Base-by-base conservation (phyloP, 164 flowering plant species). In the Magnolia officinalis region DNA sequence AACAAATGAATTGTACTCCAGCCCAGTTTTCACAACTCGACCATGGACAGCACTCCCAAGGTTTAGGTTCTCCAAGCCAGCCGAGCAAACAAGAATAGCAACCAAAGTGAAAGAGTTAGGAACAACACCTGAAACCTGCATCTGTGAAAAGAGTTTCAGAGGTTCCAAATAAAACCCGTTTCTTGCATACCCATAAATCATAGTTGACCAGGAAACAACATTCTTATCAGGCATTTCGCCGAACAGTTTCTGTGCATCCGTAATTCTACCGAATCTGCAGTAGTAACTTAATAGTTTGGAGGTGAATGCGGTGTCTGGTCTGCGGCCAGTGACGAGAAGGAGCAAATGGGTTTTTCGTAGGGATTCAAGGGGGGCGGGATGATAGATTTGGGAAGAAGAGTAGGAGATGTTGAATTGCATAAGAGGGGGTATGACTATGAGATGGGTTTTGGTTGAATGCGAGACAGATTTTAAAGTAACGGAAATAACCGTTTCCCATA, bases 61-160 rank as follows among this genome's bases (percentile, higher is more conserved):
- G 21, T 49, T 74, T 63, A 58, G 50, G 72, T 78, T 58, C 26
- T 19, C 49, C 52, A 79, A 73, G 71, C 81, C 80, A 1, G 18
- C 77, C 9, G 55, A 51, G 29, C 76, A 63, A 67, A 81, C 86
- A 50, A 84, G 80, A 72, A 82, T 69, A 9, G 80, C 85, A 9
- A 84, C 87, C 74, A 86, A 31, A 55, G 87, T 84, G 76, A 80
- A 84, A 14, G 84, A 81, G 82, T 81, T 86, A 0, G 82, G 83
- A 2, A 20, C 19, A 23, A 72, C 72, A 73, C 84, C 83, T 19
- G 69, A 75, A 29, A 71, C 0, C 24, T 74, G 74, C 87, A 86
- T 83, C 29, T 59, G 72, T 19, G 83, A 77, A 66, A 84, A 86
- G 8, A 63, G 61, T 31, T 77, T 76, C 66, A 84, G 13, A 1